phyloP scores from a whole-genome alignment of 768 basidiomycete genomes.

The Saitozyma sp. region DNA sequence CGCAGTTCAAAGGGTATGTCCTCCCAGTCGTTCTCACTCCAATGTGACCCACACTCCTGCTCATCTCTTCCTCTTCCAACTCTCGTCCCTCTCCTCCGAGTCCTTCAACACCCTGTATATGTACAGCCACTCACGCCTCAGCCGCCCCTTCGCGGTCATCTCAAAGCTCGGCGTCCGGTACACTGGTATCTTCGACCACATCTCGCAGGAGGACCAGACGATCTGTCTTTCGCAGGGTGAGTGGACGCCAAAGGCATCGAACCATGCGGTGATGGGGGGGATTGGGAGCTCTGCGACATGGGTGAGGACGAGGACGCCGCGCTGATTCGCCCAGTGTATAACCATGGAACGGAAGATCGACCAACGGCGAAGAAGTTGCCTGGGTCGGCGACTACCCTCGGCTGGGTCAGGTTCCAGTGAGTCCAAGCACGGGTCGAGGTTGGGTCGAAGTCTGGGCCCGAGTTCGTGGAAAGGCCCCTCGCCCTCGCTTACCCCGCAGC shows the following conservation, averaged over 20 bases:
- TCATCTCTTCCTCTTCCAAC: no score
- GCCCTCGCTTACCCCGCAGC: constrained; percentile 25
- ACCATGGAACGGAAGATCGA: constrained; percentile 46
- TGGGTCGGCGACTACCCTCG: constrained; percentile 29
- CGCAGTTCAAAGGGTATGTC: constrained; percentile 46
- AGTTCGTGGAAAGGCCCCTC: not conserved
- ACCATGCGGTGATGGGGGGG: not conserved
- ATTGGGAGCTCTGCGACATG: no score
- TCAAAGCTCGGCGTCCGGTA: constrained; percentile 47
- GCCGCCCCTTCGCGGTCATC: constrained; percentile 47
- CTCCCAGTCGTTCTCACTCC: not conserved
- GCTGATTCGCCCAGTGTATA: constrained; percentile 29
- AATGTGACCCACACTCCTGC: not conserved
- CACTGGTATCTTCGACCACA: constrained; percentile 49
- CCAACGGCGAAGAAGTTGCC: constrained; percentile 31
- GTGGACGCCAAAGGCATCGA: not conserved
- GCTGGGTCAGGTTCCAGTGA: constrained; percentile 48
- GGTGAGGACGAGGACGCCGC: not conserved
- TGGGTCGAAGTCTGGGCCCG: not conserved
- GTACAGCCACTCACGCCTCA: constrained; percentile 3
- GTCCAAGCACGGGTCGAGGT: constrained; percentile 3
- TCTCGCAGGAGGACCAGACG: constrained; percentile 42
- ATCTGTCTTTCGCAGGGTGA: constrained; percentile 45
- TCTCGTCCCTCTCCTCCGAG: no score
- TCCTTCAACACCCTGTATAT: no score